Percentiles rank a stretch among this genome's conserved stretches.
phyloP scores from a whole-genome alignment of 805 yeast genomes.

The Yamadazyma scolyti region DNA sequence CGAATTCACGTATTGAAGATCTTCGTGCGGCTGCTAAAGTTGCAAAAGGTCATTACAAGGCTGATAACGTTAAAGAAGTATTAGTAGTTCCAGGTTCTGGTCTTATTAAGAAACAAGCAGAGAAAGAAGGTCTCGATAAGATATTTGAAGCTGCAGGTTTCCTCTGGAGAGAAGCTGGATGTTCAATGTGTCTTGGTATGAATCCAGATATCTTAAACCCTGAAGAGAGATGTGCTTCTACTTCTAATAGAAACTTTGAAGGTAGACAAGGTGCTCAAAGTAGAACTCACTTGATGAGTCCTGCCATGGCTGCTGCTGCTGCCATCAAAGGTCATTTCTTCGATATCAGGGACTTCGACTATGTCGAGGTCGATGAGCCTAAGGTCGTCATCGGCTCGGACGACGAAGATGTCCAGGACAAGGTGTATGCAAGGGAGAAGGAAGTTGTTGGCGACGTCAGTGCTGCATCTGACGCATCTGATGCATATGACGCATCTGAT shows the following conservation, averaged over 20 bases:
- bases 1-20: slow-evolving; percentile 97
- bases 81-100: slow-evolving; percentile 98
- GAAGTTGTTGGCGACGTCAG: too few species aligned
- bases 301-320: slow-evolving; percentile 99
- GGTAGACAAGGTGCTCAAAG: slow-evolving; percentile 98
- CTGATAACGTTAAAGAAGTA: slow-evolving; percentile 74
- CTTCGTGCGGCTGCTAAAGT: slow-evolving; percentile 92
- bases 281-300: slow-evolving; percentile 96
- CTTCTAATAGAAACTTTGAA: slow-evolving; percentile 97
- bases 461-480: slow-evolving; percentile 42
- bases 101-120: slow-evolving; percentile 89
- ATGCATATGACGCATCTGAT: slow-evolving; percentile 2
- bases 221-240: slow-evolving; percentile 96
- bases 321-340: slow-evolving; percentile 86
- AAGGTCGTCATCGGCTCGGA: slow-evolving; percentile 46
- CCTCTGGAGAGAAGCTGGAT: slow-evolving; percentile 99
- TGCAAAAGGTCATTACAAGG: slow-evolving; percentile 85
- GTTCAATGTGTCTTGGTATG: slow-evolving; percentile 99
- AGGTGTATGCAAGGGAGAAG: slow-evolving; percentile 70
- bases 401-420: slow-evolving; percentile 60
- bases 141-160: slow-evolving; percentile 90
- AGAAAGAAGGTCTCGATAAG: slow-evolving; percentile 89
- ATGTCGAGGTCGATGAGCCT: slow-evolving; percentile 57
- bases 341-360: slow-evolving; percentile 82
- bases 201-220: slow-evolving; percentile 96